phyloP scores from a whole-genome alignment of 257 asterid species.

The Solanum peruvianum region DNA sequence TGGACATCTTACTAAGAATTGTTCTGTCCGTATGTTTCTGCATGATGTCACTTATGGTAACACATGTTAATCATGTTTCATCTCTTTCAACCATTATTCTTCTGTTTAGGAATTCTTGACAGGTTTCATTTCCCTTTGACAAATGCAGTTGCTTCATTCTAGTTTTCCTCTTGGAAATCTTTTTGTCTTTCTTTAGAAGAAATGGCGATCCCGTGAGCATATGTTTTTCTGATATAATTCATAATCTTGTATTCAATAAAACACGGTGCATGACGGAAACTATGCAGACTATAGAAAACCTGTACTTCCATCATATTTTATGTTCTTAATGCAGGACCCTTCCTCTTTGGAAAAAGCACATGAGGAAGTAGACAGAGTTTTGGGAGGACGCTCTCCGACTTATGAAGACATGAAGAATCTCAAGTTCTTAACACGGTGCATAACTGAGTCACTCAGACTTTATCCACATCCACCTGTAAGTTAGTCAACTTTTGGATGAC shows the following conservation, averaged over 20 bases:
- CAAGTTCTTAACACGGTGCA: constrained; percentile 79
- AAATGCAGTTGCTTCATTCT: neutral
- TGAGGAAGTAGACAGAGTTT: constrained; percentile 78
- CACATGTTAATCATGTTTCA: neutral
- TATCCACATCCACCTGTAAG: constrained; percentile 98
- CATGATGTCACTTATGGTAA: neutral
- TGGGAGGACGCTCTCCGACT: constrained; percentile 73
- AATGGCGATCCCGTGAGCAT: neutral
- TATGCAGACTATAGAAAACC: neutral
- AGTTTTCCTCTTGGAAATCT: neutral
- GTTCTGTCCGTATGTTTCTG: neutral
- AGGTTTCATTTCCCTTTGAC: neutral
- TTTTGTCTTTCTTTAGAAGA: neutral
- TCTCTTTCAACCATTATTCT: neutral
- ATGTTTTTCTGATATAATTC: neutral
- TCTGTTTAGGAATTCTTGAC: neutral
- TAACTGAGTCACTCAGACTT: constrained; percentile 80
- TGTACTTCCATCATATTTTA: neutral
- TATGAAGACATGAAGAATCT: constrained; percentile 76
- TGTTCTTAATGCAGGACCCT: constrained; percentile 37
- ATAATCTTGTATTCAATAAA: neutral
- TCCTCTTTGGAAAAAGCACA: constrained; percentile 64
- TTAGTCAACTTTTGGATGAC: neutral
- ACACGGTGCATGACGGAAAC: neutral
- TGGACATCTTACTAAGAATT: neutral